Conservation (phyloP, 805 yeast species). For the Metschnikowia baotianmanensis region DNA sequence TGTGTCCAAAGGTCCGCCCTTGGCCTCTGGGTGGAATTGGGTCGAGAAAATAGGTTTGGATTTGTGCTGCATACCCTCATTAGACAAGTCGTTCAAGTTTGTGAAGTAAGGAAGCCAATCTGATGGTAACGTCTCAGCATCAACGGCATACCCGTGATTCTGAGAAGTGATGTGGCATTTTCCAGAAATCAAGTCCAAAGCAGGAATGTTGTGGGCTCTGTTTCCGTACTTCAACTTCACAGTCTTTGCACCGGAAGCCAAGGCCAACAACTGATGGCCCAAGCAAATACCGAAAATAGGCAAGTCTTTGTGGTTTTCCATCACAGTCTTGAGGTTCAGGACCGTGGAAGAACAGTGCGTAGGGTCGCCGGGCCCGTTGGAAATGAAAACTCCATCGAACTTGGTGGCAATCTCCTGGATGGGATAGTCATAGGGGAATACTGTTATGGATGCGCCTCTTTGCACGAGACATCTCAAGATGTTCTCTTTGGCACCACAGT, state of each 20-base stretch:
- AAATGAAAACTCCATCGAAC: conserved; percentile 92
- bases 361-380: conserved; percentile 99
- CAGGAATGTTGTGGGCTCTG: conserved; percentile 98
- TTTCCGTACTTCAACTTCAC: conserved; percentile 94
- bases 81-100: conserved; percentile 91
- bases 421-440: conserved; percentile 94
- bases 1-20: conserved; percentile 97
- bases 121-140: conserved; percentile 65
- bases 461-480: conserved; percentile 89
- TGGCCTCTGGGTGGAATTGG: conserved; percentile 99
- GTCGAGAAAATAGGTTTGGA: conserved; percentile 90
- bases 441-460: conserved; percentile 95
- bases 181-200: conserved; percentile 84
- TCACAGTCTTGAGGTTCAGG: conserved; percentile 56
- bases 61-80: conserved; percentile 95
- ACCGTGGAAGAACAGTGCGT: conserved; percentile 74
- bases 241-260: conserved; percentile 93
- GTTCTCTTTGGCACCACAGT: conserved; percentile 98
- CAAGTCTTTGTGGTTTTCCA: conserved; percentile 61
- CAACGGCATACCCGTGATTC: conserved; percentile 98
- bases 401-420: conserved; percentile 85
- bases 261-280: conserved; percentile 94
- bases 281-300: conserved; percentile 98
- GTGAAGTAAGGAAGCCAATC: conserved; percentile 81
- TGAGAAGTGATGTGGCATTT: conserved; percentile 97